These are phyloP conservation scores for Papilionanthe hybrid DNA, from an alignment of 116 monocot species.

Conservation along the genomic window DNA sequence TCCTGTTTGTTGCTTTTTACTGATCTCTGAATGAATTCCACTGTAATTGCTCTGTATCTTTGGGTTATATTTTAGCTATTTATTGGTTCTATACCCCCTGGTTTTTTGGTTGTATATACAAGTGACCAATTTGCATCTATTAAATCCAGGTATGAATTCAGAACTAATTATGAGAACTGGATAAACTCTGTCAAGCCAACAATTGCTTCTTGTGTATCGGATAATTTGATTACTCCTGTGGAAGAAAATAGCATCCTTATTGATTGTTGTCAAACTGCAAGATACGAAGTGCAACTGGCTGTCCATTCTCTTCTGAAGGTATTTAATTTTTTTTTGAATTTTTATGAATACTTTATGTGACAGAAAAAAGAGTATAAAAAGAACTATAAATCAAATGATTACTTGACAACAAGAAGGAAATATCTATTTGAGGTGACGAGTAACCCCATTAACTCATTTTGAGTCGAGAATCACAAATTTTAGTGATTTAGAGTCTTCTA, in stretches of 20 bases:
- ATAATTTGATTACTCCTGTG: constrained; percentile 14
- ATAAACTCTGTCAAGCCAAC: constrained; percentile 43
- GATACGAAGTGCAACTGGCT: constrained; percentile 55
- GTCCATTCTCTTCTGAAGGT: constrained; percentile 86
- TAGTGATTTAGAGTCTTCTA: too few species aligned
- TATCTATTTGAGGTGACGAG: too few species aligned
- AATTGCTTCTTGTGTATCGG: constrained; percentile 38
- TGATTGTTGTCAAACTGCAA: constrained; percentile 42
- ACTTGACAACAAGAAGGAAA: too few species aligned
- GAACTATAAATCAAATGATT: too few species aligned
- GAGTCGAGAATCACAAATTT: too few species aligned
- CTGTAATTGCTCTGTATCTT: not conserved
- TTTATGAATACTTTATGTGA: too few species aligned
- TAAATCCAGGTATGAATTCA: constrained; percentile 65
- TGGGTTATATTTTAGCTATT: not conserved
- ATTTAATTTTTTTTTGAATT: not conserved
- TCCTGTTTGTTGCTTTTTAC: not conserved
- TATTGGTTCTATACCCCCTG: not conserved
- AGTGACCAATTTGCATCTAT: constrained; percentile 4
- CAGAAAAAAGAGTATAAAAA: too few species aligned
- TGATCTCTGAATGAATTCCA: not conserved
- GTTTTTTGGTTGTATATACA: not conserved
- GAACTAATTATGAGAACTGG: constrained; percentile 63
- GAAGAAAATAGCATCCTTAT: constrained; percentile 23
- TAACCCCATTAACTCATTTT: too few species aligned